phyloP scores from a whole-genome alignment of 306 rosid species.

The Castanea mollissima region DNA sequence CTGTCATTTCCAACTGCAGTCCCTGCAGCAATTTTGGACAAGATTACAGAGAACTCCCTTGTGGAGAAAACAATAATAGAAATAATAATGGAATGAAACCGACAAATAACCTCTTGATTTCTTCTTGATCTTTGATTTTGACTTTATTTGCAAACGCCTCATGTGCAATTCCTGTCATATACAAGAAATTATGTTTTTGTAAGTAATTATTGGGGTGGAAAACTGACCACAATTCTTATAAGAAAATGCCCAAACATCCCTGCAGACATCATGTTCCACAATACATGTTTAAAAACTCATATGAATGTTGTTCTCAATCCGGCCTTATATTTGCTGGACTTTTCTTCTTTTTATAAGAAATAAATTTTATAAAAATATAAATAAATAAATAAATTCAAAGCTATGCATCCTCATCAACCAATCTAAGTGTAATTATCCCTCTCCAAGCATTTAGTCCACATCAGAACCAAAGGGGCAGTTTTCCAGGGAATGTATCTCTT shows the following conservation, averaged over 20 bases:
- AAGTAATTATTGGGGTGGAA: not conserved
- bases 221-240: not conserved
- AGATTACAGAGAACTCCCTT: not conserved
- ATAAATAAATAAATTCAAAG: not conserved
- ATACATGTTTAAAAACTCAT: not conserved
- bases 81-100: not conserved
- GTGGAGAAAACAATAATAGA: not conserved
- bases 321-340: not conserved
- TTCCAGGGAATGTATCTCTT: not conserved
- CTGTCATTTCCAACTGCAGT: slow-evolving; percentile 33
- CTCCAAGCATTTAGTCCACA: not conserved
- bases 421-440: not conserved
- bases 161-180: slow-evolving; percentile 59
- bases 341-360: too few relatives aligned
- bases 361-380: not conserved
- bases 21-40: not conserved
- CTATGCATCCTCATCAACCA: not conserved
- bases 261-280: not conserved
- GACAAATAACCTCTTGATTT: slow-evolving; percentile 47
- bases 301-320: not conserved
- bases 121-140: slow-evolving; percentile 51
- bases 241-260: not conserved
- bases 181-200: not conserved
- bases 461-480: not conserved
- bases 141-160: slow-evolving; percentile 66